phyloP scores from a whole-genome alignment of 2,329 filamentous ascomycete genomes.

The Ilyonectria robusta region DNA sequence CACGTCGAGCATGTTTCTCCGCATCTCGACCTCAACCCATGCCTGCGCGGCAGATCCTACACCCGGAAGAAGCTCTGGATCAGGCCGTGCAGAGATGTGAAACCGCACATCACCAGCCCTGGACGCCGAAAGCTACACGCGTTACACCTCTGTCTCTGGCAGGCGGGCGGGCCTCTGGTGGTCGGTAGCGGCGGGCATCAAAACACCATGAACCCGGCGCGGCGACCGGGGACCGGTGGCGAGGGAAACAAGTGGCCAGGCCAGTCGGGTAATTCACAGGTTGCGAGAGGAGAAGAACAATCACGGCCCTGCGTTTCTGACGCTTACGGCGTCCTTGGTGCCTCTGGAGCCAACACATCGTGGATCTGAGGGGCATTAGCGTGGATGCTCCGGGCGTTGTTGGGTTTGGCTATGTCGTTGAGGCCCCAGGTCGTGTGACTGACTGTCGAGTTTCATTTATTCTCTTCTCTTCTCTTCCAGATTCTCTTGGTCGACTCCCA shows the following conservation, averaged over 20 bases:
- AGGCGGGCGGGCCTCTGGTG: background rate
- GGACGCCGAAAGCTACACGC: background rate
- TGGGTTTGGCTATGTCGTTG: constrained; percentile 17
- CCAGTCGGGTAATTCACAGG: background rate
- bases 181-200: background rate
- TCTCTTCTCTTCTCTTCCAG: background rate
- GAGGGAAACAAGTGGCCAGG: background rate
- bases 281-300: background rate
- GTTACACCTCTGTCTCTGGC: constrained; percentile 1
- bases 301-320: background rate
- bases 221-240: background rate
- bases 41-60: background rate
- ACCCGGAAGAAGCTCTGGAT: background rate
- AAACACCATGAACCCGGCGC: constrained; percentile 7
- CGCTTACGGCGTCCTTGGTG: constrained; percentile 10
- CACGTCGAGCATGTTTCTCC: background rate
- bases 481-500: background rate
- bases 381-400: background rate
- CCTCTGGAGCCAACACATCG: constrained; percentile 17
- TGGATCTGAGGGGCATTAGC: constrained; percentile 4
- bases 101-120: background rate
- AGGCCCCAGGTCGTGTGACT: background rate
- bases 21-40: background rate
- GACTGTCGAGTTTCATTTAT: background rate
- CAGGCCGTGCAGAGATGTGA: background rate